phyloP scores from a whole-genome alignment of 2,329 filamentous ascomycete species.

The Hansfordia pulvinata region DNA sequence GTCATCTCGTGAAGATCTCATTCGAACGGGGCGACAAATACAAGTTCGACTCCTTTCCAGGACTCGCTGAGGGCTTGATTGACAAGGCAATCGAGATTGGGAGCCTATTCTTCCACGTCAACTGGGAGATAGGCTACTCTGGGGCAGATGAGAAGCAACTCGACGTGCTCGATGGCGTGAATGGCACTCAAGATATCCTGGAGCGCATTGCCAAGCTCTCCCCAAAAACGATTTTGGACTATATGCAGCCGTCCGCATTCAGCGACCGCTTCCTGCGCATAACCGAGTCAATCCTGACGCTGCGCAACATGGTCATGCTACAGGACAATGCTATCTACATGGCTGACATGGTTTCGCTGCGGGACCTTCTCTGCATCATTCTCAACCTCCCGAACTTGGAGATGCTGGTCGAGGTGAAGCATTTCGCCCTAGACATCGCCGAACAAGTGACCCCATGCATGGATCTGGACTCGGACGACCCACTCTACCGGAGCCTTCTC shows the following conservation, averaged over 20 bases:
- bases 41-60: conserved; percentile 82
- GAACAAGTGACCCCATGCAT: conserved; percentile 82
- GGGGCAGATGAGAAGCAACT: conserved; percentile 37
- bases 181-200: conserved; percentile 61
- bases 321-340: conserved; percentile 78
- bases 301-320: conserved; percentile 93
- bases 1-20: conserved; percentile 90
- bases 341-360: conserved; percentile 58
- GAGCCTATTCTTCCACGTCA: conserved; percentile 65
- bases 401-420: conserved; percentile 69
- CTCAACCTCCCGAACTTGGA: conserved; percentile 64
- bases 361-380: conserved; percentile 72
- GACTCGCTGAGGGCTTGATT: conserved; percentile 76
- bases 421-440: conserved; percentile 81
- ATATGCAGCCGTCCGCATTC: conserved; percentile 60
- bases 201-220: conserved; percentile 54
- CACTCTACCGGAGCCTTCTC: conserved; percentile 66
- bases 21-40: conserved; percentile 93
- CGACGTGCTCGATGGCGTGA: conserved; percentile 34
- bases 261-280: conserved; percentile 60
- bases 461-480: conserved; percentile 55
- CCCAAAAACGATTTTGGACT: conserved; percentile 45
- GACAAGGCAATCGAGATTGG: conserved; percentile 73
- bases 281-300: conserved; percentile 74
- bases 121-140: conserved; percentile 66